Evolutionary conservation across 2,329 filamentous ascomycete species (phyloP).

Genomic region (Fusarium pseudonygamai): DNA sequence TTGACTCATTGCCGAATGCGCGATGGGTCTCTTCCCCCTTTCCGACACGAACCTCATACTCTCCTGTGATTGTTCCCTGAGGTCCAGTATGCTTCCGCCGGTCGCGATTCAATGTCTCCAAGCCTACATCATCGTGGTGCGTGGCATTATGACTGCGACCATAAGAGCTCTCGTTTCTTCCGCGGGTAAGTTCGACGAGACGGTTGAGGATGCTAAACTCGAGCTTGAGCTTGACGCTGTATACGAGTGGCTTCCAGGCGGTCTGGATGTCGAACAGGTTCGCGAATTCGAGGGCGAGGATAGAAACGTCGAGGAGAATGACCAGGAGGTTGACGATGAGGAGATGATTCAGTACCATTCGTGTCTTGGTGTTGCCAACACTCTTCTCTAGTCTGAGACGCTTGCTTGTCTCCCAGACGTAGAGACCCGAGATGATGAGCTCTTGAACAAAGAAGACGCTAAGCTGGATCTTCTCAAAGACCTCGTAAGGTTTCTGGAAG

Average conservation of each 20-base stretch:
- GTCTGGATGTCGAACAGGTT: slow-evolving; percentile 46
- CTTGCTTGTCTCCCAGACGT: slow-evolving; percentile 61
- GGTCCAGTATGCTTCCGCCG: not conserved
- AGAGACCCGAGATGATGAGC: slow-evolving; percentile 61
- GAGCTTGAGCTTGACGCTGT: slow-evolving; percentile 51
- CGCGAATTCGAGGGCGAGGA: slow-evolving; percentile 50
- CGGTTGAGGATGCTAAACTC: slow-evolving; percentile 51
- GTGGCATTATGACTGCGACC: slow-evolving; percentile 21
- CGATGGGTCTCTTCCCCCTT: slow-evolving; percentile 17
- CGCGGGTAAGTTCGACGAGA: slow-evolving; percentile 41
- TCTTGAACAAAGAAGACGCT: slow-evolving; percentile 66
- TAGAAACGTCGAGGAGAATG: slow-evolving; percentile 51
- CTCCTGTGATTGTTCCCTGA: slow-evolving; percentile 9
- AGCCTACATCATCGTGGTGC: slow-evolving; percentile 18
- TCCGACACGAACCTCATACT: slow-evolving; percentile 35
- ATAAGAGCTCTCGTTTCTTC: slow-evolving; percentile 34
- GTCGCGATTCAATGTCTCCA: slow-evolving; percentile 35
- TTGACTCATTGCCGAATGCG: not conserved
- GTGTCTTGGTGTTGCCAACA: slow-evolving; percentile 24
- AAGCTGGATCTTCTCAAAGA: slow-evolving; percentile 64
- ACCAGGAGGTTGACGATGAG: slow-evolving; percentile 56
- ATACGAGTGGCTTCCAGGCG: slow-evolving; percentile 42
- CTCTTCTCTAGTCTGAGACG: slow-evolving; percentile 56
- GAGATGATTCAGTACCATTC: slow-evolving; percentile 47
- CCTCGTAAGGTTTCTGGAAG: slow-evolving; percentile 48